Conservation (phyloP, 2,329 filamentous ascomycete genomes). For the Delphinella strobiligena region DNA sequence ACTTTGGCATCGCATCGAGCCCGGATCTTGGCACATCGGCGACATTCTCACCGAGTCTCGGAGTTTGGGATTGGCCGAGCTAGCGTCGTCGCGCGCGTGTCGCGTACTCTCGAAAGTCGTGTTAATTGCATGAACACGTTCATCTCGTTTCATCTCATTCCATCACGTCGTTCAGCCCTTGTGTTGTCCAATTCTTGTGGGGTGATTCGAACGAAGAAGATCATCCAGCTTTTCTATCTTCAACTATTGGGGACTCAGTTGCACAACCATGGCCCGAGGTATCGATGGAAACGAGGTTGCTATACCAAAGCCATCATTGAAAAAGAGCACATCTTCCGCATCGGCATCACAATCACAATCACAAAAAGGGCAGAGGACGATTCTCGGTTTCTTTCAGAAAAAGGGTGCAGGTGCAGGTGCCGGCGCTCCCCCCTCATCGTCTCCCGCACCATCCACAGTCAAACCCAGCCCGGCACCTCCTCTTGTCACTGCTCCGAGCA, state of each 20-base stretch:
- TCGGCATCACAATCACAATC: slow-evolving; percentile 30
- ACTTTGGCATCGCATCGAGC: no score
- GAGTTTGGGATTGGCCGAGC: no score
- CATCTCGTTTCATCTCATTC: no score
- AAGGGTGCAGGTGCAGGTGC: slow-evolving; percentile 23
- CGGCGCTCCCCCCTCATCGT: slow-evolving; percentile 29
- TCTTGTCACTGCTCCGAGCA: slow-evolving; percentile 67
- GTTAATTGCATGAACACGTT: no score
- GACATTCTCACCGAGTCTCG: no score
- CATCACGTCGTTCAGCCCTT: no score
- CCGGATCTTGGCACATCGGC: no score
- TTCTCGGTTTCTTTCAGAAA: slow-evolving; percentile 69
- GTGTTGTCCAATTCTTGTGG: no score
- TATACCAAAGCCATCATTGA: slow-evolving; percentile 30
- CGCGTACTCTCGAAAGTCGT: no score
- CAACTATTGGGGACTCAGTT: neutral
- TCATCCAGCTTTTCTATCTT: no score
- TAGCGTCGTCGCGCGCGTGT: no score
- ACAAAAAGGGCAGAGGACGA: slow-evolving; percentile 53
- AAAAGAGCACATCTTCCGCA: slow-evolving; percentile 32
- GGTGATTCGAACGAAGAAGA: no score
- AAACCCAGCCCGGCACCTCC: slow-evolving; percentile 18
- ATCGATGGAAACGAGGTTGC: slow-evolving; percentile 36
- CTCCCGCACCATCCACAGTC: slow-evolving; percentile 17
- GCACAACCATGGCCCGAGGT: slow-evolving; percentile 28